Base-by-base conservation (phyloP, 2,329 filamentous ascomycete genomes). In the Pseudogymnoascus sp. region DNA sequence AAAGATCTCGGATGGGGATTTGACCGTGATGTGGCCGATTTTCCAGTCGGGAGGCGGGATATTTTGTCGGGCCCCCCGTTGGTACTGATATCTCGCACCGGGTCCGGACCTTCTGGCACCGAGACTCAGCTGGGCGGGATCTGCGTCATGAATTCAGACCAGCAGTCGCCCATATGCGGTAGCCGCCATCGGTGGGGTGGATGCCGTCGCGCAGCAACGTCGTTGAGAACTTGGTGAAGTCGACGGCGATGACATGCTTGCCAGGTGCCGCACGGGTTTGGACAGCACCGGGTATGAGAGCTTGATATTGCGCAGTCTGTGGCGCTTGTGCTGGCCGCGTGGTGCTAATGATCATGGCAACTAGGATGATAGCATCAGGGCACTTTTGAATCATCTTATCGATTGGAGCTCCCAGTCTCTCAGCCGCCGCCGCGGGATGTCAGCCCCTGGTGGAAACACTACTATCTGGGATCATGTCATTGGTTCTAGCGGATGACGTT, bases 401-500 rank as follows among this genome's bases (percentile, higher is more conserved):
- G 11, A 77, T 68, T 19, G 77, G 62, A 3, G 23, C 62, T 3
- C 69, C 70, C 2, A 78, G 67, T n/a, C 74, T 70, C 15, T 68
- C 65, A 3, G 75, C 74, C 4, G 75, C 76, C 21, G 67, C 66
- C 0, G 47, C 63, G 31, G 68, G 68, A 21, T 71, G 64, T 1
- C 53, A 8, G 13, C 70, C 68, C 11, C 66, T 60, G 9, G 38
- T 42, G n/a, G 38, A 42, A 42, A 42, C 38, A 11, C 17, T 42
- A 17, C 17, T 42, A 4, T 42, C 38, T 0, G 38, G 38, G 50
- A 69, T 66, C 53, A 74, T 69, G 28, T 76, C 73, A 61, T 76
- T 75, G n/a, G 73, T 74, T 2, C 74, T 73, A 4, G 71, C 72
- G 64, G 9, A 75, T 67, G 17, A 76, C 44, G 63, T 74, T 75